Evolutionary conservation across 2,329 filamentous ascomycete genomes (phyloP).

Genomic region (Trichoderma asperellum): DNA sequence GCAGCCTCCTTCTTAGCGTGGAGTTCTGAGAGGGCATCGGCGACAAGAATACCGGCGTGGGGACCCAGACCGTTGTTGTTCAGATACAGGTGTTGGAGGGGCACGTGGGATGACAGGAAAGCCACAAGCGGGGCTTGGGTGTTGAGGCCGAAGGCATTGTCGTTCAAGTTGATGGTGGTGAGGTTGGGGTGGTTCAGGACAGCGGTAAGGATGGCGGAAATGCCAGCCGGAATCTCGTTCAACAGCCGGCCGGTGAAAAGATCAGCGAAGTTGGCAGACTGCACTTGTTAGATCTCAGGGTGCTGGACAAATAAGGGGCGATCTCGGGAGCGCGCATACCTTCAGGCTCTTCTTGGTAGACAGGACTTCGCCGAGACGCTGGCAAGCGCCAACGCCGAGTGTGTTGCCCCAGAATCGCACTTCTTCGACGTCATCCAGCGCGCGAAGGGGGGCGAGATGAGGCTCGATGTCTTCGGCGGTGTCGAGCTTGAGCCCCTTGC

Average conservation of each 20-base stretch:
- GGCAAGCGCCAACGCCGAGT: constrained; percentile 83
- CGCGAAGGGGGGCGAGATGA: constrained; percentile 75
- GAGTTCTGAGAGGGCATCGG: constrained; percentile 81
- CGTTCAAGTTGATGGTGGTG: constrained; percentile 91
- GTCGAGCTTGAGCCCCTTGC: constrained; percentile 90
- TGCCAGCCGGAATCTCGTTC: constrained; percentile 88
- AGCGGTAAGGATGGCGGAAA: constrained; percentile 82
- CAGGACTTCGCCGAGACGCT: constrained; percentile 81
- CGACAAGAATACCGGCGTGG: constrained; percentile 84
- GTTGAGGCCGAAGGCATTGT: constrained; percentile 97
- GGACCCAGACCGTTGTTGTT: constrained; percentile 99
- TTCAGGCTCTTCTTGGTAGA: constrained; percentile 81
- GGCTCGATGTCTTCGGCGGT: constrained; percentile 83
- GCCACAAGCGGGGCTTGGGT: constrained; percentile 90
- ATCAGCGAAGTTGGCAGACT: constrained; percentile 88
- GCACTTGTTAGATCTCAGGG: constrained; percentile 1
- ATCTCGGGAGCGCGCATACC: constrained; percentile 49
- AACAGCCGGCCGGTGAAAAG: constrained; percentile 96
- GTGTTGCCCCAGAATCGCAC: constrained; percentile 90
- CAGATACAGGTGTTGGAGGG: constrained; percentile 90
- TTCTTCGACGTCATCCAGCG: constrained; percentile 77
- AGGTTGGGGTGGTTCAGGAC: constrained; percentile 85
- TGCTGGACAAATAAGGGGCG: neutral
- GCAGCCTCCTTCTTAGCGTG: constrained; percentile 83
- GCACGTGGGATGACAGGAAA: constrained; percentile 85